Conservation (phyloP, 495 filamentous ascomycete species). For the Penicillium robsamsonii region DNA sequence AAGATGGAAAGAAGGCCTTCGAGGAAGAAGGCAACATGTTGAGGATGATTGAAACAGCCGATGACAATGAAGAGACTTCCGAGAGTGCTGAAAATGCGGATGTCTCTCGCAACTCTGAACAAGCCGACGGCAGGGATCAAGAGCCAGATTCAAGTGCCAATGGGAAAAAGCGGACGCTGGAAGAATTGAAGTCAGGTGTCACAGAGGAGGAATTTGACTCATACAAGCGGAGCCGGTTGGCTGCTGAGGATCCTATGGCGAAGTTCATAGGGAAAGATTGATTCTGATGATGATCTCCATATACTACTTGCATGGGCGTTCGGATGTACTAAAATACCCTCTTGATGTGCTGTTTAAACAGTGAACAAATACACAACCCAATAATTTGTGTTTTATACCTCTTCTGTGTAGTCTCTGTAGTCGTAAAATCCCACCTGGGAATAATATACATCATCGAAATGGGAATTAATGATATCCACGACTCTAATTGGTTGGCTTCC, state of each 20-base stretch:
- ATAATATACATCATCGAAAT: background rate
- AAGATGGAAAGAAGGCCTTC: conserved; percentile 72
- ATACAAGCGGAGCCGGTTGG: conserved; percentile 68
- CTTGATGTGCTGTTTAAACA: conserved; percentile 10
- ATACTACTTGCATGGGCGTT: conserved; percentile 19
- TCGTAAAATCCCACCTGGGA: background rate
- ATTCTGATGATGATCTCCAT: conserved; percentile 13
- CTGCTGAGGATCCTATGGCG: conserved; percentile 83
- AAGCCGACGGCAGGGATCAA: conserved; percentile 30
- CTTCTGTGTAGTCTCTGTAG: background rate
- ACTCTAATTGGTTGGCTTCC: background rate
- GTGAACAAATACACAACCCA: background rate
- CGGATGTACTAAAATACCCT: conserved; percentile 29
- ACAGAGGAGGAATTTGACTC: conserved; percentile 80
- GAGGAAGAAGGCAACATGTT: conserved; percentile 62
- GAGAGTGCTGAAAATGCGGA: conserved; percentile 21
- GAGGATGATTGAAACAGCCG: conserved; percentile 40
- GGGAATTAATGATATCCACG: background rate
- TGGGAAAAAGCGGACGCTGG: conserved; percentile 65
- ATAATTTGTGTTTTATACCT: background rate
- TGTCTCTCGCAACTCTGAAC: conserved; percentile 30
- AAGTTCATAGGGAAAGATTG: conserved; percentile 62
- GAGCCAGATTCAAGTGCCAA: conserved; percentile 30
- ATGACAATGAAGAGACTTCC: conserved; percentile 23
- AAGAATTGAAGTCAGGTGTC: conserved; percentile 69